Evolutionary conservation across 768 basidiomycete genomes (phyloP).

Genomic region (Botryobasidium botryosum): DNA sequence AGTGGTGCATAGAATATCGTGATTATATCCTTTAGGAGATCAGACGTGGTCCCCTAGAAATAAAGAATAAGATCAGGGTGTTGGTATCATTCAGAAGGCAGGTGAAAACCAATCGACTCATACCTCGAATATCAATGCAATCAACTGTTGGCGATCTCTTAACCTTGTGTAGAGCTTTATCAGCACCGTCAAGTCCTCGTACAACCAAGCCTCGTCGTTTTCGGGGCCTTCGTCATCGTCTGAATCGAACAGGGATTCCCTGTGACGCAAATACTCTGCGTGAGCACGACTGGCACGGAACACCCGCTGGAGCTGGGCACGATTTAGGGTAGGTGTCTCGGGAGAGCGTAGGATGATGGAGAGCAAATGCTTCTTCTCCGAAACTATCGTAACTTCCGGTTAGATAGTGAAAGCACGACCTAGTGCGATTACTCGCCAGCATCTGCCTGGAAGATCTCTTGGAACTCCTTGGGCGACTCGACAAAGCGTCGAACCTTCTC

Average conservation of each 20-base stretch:
- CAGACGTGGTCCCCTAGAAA: slow-evolving; percentile 83
- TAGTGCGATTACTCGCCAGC: slow-evolving; percentile 38
- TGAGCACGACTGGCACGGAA: slow-evolving; percentile 66
- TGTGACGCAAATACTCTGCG: slow-evolving; percentile 46
- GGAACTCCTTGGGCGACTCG: slow-evolving; percentile 74
- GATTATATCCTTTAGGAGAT: slow-evolving; percentile 92
- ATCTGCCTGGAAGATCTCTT: slow-evolving; percentile 62
- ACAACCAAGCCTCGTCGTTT: slow-evolving; percentile 92
- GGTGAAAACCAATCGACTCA: slow-evolving; percentile 10
- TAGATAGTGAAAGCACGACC: not conserved
- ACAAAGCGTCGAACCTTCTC: slow-evolving; percentile 79
- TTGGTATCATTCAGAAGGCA: not conserved
- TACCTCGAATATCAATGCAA: slow-evolving; percentile 90
- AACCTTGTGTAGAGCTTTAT: slow-evolving; percentile 62
- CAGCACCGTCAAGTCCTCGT: slow-evolving; percentile 76
- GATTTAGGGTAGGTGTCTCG: slow-evolving; percentile 55
- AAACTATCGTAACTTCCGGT: not conserved
- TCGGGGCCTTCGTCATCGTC: slow-evolving; percentile 87
- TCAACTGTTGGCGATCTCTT: slow-evolving; percentile 78
- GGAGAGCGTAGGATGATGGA: slow-evolving; percentile 64
- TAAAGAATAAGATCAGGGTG: not conserved
- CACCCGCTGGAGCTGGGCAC: slow-evolving; percentile 67
- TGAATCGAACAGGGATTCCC: slow-evolving; percentile 51
- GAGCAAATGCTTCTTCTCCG: slow-evolving; percentile 56
- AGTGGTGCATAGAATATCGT: slow-evolving; percentile 96